Conservation (phyloP, 2,329 filamentous ascomycete genomes). For the Cercospora beticola region DNA sequence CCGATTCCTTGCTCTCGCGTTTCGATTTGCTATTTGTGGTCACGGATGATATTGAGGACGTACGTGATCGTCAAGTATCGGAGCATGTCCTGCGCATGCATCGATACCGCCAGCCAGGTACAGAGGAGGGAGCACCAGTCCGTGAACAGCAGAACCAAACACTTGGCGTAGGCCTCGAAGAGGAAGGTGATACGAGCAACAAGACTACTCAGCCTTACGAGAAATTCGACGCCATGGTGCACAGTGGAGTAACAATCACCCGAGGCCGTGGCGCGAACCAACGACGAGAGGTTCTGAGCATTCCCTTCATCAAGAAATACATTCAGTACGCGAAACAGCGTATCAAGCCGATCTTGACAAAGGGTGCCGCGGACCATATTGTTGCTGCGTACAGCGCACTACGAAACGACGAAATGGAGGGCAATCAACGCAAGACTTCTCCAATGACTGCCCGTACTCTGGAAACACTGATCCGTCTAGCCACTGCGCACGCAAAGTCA, state of each 20-base stretch:
- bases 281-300: constrained; percentile 84
- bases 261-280: constrained; percentile 71
- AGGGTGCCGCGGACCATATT: constrained; percentile 89
- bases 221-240: constrained; percentile 94
- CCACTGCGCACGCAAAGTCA: constrained; percentile 92
- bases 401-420: constrained; percentile 92
- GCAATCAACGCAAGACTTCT: constrained; percentile 88
- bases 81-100: constrained; percentile 98
- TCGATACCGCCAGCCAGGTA: constrained; percentile 85
- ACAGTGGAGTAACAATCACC: constrained; percentile 80
- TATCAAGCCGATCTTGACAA: constrained; percentile 85
- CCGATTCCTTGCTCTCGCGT: constrained; percentile 93
- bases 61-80: constrained; percentile 83
- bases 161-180: constrained; percentile 81
- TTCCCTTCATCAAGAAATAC: constrained; percentile 99
- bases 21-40: constrained; percentile 98
- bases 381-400: constrained; percentile 86
- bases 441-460: constrained; percentile 96
- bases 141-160: constrained; percentile 82
- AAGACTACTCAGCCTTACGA: constrained; percentile 86
- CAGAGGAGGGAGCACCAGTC: constrained; percentile 90
- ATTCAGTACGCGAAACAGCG: constrained; percentile 96
- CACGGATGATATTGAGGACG: constrained; percentile 96
- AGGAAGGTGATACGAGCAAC: constrained; percentile 66
- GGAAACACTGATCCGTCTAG: constrained; percentile 95